These are phyloP conservation scores for Fusarium torulosum DNA, from an alignment of 2,329 filamentous ascomycete genomes.

Conservation along the genomic window DNA sequence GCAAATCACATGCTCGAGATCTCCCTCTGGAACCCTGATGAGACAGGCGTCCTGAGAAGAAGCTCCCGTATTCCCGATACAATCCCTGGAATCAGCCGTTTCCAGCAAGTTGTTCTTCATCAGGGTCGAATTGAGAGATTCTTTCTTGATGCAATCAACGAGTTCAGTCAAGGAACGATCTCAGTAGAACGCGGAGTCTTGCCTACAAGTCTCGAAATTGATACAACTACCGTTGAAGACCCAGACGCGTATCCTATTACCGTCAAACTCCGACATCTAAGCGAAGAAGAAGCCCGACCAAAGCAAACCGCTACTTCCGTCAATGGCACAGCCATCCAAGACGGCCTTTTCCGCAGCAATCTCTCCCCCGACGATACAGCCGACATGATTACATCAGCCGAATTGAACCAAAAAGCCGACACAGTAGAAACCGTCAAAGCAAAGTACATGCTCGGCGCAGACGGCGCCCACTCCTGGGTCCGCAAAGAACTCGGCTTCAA, in stretches of 20 bases:
- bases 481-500: constrained; percentile 65
- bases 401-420: constrained; percentile 40
- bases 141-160: constrained; percentile 71
- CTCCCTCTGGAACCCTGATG: constrained; percentile 9
- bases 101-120: constrained; percentile 75
- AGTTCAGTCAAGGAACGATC: constrained; percentile 7
- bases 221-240: background rate
- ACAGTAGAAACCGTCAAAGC: constrained; percentile 50
- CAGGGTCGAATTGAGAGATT: constrained; percentile 78
- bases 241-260: constrained; percentile 6
- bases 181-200: constrained; percentile 6
- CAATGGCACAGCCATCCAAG: background rate
- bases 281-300: constrained; percentile 10
- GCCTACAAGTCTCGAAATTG: constrained; percentile 7
- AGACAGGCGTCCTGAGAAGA: constrained; percentile 48
- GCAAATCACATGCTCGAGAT: constrained; percentile 76
- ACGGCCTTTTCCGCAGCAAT: constrained; percentile 17
- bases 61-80: constrained; percentile 73
- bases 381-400: constrained; percentile 57
- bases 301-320: constrained; percentile 5
- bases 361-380: constrained; percentile 64
- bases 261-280: constrained; percentile 12
- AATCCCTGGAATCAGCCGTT: constrained; percentile 69
- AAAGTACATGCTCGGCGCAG: constrained; percentile 75
- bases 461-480: constrained; percentile 77